phyloP scores from a whole-genome alignment of 192 early-diverging fungal species.

The Podila clonocystis region DNA sequence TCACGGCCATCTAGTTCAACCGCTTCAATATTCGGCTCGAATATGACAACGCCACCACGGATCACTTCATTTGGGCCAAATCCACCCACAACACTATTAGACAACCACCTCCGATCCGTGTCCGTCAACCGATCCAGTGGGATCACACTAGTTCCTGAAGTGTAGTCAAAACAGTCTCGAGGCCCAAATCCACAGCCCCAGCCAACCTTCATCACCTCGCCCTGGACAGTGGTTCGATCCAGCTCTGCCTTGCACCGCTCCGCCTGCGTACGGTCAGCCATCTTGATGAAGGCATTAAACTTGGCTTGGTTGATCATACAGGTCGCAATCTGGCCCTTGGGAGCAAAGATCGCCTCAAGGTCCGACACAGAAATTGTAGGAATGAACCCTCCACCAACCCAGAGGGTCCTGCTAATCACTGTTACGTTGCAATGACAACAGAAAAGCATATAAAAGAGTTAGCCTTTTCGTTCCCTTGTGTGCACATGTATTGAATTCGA shows the following conservation, averaged over 20 bases:
- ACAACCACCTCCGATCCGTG: slow-evolving; percentile 52
- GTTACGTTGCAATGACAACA: neutral
- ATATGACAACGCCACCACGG: slow-evolving; percentile 49
- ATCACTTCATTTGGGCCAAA: slow-evolving; percentile 43
- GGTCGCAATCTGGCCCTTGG: slow-evolving; percentile 43
- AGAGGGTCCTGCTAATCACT: slow-evolving; percentile 56
- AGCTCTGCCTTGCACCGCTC: slow-evolving; percentile 39
- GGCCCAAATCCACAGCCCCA: slow-evolving; percentile 59
- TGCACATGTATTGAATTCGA: neutral
- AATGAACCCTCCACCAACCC: slow-evolving; percentile 51
- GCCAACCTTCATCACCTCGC: slow-evolving; percentile 51
- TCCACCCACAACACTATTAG: slow-evolving; percentile 47
- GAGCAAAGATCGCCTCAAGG: slow-evolving; percentile 47
- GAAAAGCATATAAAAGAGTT: neutral
- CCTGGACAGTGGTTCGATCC: slow-evolving; percentile 24
- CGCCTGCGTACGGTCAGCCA: slow-evolving; percentile 46
- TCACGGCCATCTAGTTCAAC: slow-evolving; percentile 34
- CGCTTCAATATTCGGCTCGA: slow-evolving; percentile 54
- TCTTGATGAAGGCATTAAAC: slow-evolving; percentile 58
- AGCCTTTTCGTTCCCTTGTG: no score
- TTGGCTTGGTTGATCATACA: slow-evolving; percentile 55
- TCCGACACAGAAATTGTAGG: slow-evolving; percentile 35
- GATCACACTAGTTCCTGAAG: slow-evolving; percentile 46
- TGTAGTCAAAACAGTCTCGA: slow-evolving; percentile 55
- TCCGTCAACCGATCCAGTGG: slow-evolving; percentile 52